Base-by-base conservation (phyloP, 2,329 filamentous ascomycete genomes). In the Dactylellina haptotyla region DNA sequence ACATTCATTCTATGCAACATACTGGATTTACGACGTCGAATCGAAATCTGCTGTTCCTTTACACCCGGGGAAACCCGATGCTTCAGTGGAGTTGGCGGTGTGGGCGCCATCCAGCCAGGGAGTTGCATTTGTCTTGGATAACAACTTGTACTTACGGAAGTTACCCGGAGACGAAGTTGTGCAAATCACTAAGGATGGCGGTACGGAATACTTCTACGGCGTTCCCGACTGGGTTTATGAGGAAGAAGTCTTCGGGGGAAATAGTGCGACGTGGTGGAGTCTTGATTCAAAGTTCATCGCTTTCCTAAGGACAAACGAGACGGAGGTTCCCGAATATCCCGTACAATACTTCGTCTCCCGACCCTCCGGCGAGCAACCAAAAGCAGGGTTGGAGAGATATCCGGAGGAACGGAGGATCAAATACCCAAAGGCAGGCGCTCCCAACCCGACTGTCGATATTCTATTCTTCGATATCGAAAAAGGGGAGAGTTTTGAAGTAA, bases 171-270 rank as follows among this genome's bases (percentile, higher is more conserved):
- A 87, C 18, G 82, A 85, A 14, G 85, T 92, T 3, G 84, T 86
- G 3, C 87, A 90, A 75, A 90, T 99, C 77, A 98, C 95, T 0
- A 87, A 84, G 61, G 94, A 99, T 79, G 95, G 96, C 10, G 92
- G 94, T 0, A 84, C 88, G 0, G 88, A 98, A 77, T 87, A 95
- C 71, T 99, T 99, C 81, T 97, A 99, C 78, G 95, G 95, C 16
- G 88, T 97, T 18, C 95, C 95, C 0, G 96, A 99, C 80, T 99
- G 95, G 95, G 95, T 98, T 0, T 97, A 96, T 78, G 92, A 96
- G 79, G 88, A 90, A 78, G 92, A 96, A 80, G 92, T 96, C 2
- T 91, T 98, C 75, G 81, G 84, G 12, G 89, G 87, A 1, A 90
- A 91, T 77, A 92, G 87, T 74, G 94, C 91, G 3, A 96, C 93